A percentile compares a stretch with the other conserved stretches of the same genome.
These are phyloP conservation scores for Brassica napus DNA, from an alignment of 345 rosid genomes.

Conservation along the genomic window Da-Ae NC_063450.1:52749501-52750000, in stretches of 20 bases:
- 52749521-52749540: conserved; percentile 12
- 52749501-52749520: conserved; percentile 3
- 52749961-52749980: conserved; percentile 63
- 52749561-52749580: conserved; percentile 7
- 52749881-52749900: conserved; percentile 45
- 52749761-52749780: conserved; percentile 56
- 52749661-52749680: conserved; percentile 56
- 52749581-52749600: neutral
- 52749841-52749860: conserved; percentile 33
- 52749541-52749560: conserved; percentile 33
- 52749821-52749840: conserved; percentile 33
- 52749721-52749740: conserved; percentile 62
- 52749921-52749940: conserved; percentile 91
- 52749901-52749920: conserved; percentile 37
- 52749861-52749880: conserved; percentile 35
- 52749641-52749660: conserved; percentile 36
- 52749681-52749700: conserved; percentile 66
- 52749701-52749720: conserved; percentile 91
- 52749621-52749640: neutral
- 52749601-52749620: neutral
- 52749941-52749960: conserved; percentile 82
- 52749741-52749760: conserved; percentile 53
- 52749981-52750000: conserved; percentile 49
- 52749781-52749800: conserved; percentile 45
- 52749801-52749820: conserved; percentile 30